Base-by-base conservation (phyloP, 768 basidiomycete species). In the Exsudoporus frostii region DNA sequence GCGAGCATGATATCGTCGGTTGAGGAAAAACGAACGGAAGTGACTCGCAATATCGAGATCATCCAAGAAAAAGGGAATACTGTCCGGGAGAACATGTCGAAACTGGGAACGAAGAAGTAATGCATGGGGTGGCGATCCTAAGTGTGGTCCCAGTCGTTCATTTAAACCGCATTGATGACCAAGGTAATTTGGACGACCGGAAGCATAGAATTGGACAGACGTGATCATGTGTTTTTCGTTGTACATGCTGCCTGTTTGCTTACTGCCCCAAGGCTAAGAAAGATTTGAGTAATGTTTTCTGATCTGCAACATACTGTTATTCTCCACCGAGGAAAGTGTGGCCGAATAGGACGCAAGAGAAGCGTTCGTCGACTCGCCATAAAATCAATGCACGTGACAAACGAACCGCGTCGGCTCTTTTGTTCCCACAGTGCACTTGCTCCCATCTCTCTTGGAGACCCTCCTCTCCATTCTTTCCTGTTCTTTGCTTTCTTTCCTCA, bases 341-440 rank as follows among this genome's bases (percentile, higher is more conserved):
- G n/a, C n/a, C n/a, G n/a, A n/a, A n/a, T 25, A 43, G 27, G 10
- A 17, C 14, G 14, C 39, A 5, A 24, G 39, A 40, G 22, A n/a
- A n/a, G n/a, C n/a, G n/a, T n/a, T n/a, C n/a, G n/a, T n/a, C n/a
- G n/a, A n/a, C n/a, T n/a, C n/a, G n/a, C n/a, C n/a, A 32, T 34
- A n/a, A 68, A 69, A 39, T 68, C 64, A 68, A 68, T 55, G 25
- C 67, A 71, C 67, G 67, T 69, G 67, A 69, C 57, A 63, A 67
- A 45, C 43, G 67, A 69, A 69, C 67, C 67, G 66, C 63, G 67
- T 62, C 54, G 24, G 45, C 41, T 39, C 40, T 54, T 45, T 52
- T 50, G 54, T 54, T 60, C 57, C 55, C 65, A 64, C 56, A 57
- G 33, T 49, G 45, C 7, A 20, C 36, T 45, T 43, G 24, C n/a